A percentile compares a stretch with the other conserved stretches of the same genome.
Conservation (phyloP, 495 filamentous ascomycete species). For the Penicillium roqueforti region DNA sequence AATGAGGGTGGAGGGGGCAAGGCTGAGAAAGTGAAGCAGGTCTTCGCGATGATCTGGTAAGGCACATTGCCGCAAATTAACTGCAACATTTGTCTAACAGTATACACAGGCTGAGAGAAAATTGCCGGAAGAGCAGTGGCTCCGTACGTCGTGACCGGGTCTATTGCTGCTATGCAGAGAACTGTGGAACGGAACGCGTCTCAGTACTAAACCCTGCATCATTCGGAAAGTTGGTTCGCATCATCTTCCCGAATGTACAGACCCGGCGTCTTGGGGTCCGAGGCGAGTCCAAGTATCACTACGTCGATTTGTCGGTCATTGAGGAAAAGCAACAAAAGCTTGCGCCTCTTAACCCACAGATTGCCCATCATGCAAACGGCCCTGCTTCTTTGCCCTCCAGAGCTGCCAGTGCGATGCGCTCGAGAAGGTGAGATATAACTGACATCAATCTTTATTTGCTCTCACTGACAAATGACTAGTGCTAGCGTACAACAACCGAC, state of each 20-base stretch:
- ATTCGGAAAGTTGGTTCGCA: constrained; percentile 93
- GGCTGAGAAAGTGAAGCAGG: constrained; percentile 90
- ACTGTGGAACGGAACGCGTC: constrained; percentile 87
- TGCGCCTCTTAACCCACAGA: constrained; percentile 24
- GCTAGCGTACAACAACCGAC: constrained; percentile 48
- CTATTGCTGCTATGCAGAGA: constrained; percentile 86
- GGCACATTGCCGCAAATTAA: not conserved
- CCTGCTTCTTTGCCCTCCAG: constrained; percentile 19
- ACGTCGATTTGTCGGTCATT: constrained; percentile 76
- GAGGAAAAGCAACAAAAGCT: constrained; percentile 47
- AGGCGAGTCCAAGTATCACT: constrained; percentile 98
- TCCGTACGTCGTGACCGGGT: constrained; percentile 90
- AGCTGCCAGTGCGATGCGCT: constrained; percentile 28
- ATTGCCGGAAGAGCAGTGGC: constrained; percentile 72
- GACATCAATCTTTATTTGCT: not conserved
- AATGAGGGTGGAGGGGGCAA: constrained; percentile 67
- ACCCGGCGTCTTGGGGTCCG: constrained; percentile 88
- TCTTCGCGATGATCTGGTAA: constrained; percentile 98
- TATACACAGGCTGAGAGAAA: constrained; percentile 66
- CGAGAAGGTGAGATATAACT: constrained; percentile 31
- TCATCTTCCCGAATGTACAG: constrained; percentile 91
- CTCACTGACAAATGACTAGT: constrained; percentile 19
- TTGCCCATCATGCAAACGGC: constrained; percentile 19
- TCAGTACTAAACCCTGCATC: constrained; percentile 92
- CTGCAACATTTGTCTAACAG: not conserved